Evolutionary conservation across 805 yeast genomes (phyloP).

Genomic region (Sugiyamaella lignohabitans): DNA sequence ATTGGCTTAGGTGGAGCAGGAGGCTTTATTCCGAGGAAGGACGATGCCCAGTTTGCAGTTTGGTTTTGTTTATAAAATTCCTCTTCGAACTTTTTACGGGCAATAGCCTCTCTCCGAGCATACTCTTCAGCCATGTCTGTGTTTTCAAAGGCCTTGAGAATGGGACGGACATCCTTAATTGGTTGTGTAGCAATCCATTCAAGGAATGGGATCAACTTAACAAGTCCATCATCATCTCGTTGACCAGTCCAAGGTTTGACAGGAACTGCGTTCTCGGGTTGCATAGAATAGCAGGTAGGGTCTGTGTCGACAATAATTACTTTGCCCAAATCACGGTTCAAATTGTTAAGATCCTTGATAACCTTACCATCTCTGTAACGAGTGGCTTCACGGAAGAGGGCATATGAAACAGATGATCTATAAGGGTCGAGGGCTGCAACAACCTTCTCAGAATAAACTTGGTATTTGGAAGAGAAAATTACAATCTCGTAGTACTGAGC

Average conservation of each 20-base stretch:
- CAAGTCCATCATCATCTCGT: conserved; percentile 67
- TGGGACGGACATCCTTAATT: conserved; percentile 83
- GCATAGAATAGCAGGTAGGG: conserved; percentile 63
- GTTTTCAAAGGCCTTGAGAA: conserved; percentile 65
- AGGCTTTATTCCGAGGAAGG: conserved; percentile 58
- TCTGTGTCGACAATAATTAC: conserved; percentile 74
- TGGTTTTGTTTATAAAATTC: conserved; percentile 40
- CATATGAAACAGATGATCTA: conserved; percentile 80
- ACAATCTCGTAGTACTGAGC: conserved; percentile 96
- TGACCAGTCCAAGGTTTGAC: conserved; percentile 81
- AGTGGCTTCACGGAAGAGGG: conserved; percentile 86
- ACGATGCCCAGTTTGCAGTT: conserved; percentile 44
- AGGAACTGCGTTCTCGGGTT: conserved; percentile 92
- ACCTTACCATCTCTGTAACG: conserved; percentile 81
- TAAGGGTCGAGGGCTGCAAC: conserved; percentile 89
- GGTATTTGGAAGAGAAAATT: conserved; percentile 75
- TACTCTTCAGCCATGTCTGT: conserved; percentile 73
- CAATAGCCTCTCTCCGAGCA: conserved; percentile 62
- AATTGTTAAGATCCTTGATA: conserved; percentile 79
- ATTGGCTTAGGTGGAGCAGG: conserved; percentile 47
- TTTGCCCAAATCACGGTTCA: conserved; percentile 86
- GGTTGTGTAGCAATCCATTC: conserved; percentile 90
- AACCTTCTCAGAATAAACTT: conserved; percentile 77
- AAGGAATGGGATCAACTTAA: conserved; percentile 81
- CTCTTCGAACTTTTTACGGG: conserved; percentile 55